Conservation (phyloP, 106 monocot species). For the Vanilla planifolia region DNA sequence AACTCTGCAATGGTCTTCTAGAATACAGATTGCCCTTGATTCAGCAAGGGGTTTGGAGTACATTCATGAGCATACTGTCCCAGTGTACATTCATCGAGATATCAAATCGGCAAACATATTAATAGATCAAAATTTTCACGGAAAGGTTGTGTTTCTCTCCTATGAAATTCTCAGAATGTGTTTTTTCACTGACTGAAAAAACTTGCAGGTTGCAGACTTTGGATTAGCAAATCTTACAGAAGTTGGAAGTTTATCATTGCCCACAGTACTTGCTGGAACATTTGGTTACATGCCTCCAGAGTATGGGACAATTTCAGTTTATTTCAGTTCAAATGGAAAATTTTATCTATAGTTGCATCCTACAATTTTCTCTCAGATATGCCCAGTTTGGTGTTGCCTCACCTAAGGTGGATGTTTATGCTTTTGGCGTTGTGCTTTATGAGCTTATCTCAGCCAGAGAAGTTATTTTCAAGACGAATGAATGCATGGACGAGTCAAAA, state of each 20-base stretch:
- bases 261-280: conserved; percentile 61
- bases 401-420: conserved; percentile 65
- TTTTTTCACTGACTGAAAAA: background rate
- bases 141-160: conserved; percentile 37
- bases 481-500: conserved; percentile 19
- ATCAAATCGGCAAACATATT: conserved; percentile 94
- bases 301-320: conserved; percentile 51
- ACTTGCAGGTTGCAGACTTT: conserved; percentile 81
- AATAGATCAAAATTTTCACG: conserved; percentile 65
- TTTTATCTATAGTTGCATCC: too few species aligned
- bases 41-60: conserved; percentile 85
- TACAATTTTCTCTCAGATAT: conserved; percentile 32
- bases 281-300: conserved; percentile 94
- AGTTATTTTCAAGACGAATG: conserved; percentile 25
- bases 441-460: conserved; percentile 67
- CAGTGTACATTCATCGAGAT: conserved; percentile 77
- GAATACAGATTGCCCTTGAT: conserved; percentile 86
- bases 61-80: conserved; percentile 85
- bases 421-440: conserved; percentile 69
- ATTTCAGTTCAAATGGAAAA: too few species aligned
- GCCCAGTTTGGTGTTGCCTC: conserved; percentile 55
- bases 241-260: conserved; percentile 31
- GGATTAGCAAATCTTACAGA: conserved; percentile 78
- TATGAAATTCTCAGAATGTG: background rate
- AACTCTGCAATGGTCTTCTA: conserved; percentile 59